Evolutionary conservation across 805 yeast species (phyloP).

Genomic region (Starmerella bacillaris): DNA sequence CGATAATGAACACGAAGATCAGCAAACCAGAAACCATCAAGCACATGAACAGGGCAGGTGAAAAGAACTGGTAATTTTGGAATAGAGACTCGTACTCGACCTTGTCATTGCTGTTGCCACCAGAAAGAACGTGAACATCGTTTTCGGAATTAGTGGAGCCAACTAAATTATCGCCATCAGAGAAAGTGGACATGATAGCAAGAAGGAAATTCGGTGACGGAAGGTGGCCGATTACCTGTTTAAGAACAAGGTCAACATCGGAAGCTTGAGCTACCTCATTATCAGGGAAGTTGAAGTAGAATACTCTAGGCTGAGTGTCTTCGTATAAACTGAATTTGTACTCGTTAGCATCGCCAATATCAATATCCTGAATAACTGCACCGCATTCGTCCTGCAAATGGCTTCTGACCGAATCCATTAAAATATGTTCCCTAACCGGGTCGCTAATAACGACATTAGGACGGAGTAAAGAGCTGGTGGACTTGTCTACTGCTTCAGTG

Average conservation of each 20-base stretch:
- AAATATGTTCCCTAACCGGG: background rate
- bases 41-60: conserved; percentile 67
- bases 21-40: conserved; percentile 47
- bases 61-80: conserved; percentile 49
- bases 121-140: conserved; percentile 2
- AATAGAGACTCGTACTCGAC: conserved; percentile 27
- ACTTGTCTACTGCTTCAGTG: conserved; percentile 15
- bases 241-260: conserved; percentile 17
- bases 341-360: conserved; percentile 26
- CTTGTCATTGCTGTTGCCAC: conserved; percentile 5
- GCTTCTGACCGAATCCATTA: background rate
- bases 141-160: background rate
- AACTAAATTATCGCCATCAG: background rate
- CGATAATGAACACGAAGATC: conserved; percentile 22
- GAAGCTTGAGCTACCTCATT: conserved; percentile 5
- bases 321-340: conserved; percentile 34
- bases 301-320: conserved; percentile 45
- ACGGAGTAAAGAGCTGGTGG: conserved; percentile 5
- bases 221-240: conserved; percentile 19
- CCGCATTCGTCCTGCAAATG: conserved; percentile 29
- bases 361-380: conserved; percentile 28
- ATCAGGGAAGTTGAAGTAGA: conserved; percentile 38
- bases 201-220: conserved; percentile 21
- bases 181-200: conserved; percentile 23
- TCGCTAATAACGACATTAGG: background rate